phyloP scores from a whole-genome alignment of 345 rosid genomes.

The Linum lewisii region DNA sequence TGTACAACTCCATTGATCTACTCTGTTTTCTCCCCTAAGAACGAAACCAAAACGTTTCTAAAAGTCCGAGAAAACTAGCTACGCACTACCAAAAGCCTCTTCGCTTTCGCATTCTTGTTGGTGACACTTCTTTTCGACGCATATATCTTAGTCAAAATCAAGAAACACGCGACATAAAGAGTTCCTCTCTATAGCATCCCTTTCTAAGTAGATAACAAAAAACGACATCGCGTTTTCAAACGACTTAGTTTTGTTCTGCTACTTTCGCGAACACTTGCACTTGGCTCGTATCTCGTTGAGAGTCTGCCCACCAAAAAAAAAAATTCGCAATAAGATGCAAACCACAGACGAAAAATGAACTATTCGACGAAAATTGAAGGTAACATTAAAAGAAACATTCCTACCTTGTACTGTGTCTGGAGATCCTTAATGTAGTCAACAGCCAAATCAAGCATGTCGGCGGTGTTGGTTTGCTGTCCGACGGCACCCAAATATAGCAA shows the following conservation, averaged over 20 bases:
- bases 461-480: slow-evolving; percentile 85
- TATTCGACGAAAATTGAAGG: too few species aligned
- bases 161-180: too few species aligned
- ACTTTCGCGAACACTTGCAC: slow-evolving; percentile 46
- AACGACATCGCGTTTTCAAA: slow-evolving; percentile 19
- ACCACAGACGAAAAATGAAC: too few species aligned
- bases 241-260: slow-evolving; percentile 23
- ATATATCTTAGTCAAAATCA: too few species aligned
- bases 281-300: slow-evolving; percentile 47
- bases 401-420: slow-evolving; percentile 75
- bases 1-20: too few species aligned
- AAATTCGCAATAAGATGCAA: background rate
- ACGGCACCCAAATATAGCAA: slow-evolving; percentile 2
- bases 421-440: slow-evolving; percentile 94
- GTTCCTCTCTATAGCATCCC: background rate
- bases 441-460: slow-evolving; percentile 95
- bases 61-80: too few species aligned
- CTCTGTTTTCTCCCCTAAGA: too few species aligned
- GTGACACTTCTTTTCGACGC: too few species aligned
- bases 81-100: too few species aligned
- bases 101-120: too few species aligned
- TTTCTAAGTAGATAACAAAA: slow-evolving; percentile 6
- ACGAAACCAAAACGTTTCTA: too few species aligned
- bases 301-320: slow-evolving; percentile 26
- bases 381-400: background rate